These are phyloP conservation scores for Andrographis paniculata DNA, from an alignment of 305 asterid species.

Conservation along the genomic window DNA sequence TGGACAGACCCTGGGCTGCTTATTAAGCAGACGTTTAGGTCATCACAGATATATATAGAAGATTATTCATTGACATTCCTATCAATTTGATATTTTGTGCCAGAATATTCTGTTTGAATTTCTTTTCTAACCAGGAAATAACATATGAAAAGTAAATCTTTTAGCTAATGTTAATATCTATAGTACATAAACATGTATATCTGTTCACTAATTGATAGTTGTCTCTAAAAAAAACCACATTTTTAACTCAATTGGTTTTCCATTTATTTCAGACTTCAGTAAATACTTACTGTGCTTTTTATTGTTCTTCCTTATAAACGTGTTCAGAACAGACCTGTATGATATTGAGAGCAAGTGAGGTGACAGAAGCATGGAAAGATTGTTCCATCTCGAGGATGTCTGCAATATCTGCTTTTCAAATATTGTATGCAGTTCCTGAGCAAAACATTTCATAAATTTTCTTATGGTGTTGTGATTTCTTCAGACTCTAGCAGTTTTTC, in stretches of 20 bases:
- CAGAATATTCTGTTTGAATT: neutral
- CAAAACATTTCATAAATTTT: constrained; percentile 3
- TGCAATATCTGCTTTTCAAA: constrained; percentile 5
- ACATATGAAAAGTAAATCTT: too few relatives aligned
- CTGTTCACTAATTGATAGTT: neutral
- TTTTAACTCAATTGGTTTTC: neutral
- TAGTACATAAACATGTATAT: neutral
- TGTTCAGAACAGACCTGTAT: constrained; percentile 22
- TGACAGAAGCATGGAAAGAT: constrained; percentile 15
- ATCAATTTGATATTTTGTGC: neutral
- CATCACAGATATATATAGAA: too few relatives aligned
- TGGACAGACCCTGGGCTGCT: too few relatives aligned
- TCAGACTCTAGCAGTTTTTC: constrained; percentile 1
- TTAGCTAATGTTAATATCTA: neutral
- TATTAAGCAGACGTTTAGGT: too few relatives aligned
- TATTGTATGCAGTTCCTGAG: constrained; percentile 1
- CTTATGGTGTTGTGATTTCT: constrained; percentile 1
- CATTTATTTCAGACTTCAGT: neutral
- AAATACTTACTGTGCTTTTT: neutral
- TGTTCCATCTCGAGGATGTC: constrained; percentile 7
- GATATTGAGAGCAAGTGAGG: constrained; percentile 25
- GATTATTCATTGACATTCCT: too few relatives aligned
- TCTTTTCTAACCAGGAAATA: neutral
- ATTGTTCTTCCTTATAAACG: constrained; percentile 17
- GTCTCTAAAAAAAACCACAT: too few relatives aligned